Evolutionary conservation across 129 eudicot species (phyloP), one percentile per base, ranked within the genome.

Genomic region (Flaveria ramosissima): DNA sequence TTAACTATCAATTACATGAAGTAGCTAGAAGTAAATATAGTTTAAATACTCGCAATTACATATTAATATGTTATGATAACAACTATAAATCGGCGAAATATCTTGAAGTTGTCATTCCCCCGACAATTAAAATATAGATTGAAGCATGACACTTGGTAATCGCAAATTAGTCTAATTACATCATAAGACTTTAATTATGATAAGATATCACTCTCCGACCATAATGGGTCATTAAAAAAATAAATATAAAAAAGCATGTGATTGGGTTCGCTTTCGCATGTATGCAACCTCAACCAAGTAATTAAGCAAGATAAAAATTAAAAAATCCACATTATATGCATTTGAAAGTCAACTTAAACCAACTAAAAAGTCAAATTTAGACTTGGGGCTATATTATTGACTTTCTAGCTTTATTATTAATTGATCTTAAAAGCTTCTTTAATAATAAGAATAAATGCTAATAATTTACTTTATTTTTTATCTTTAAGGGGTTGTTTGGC

Each of bases 261-360:
- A 9, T 63, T 32, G 19, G 21, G 63, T 50, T 36, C 53, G 42
- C 53, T 30, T 50, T 10, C 21, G 51, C 63, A 32, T 32, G 46
- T 24, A 74, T 23, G 19, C 19, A 42, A 30, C 62, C 72, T 45
- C 36, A 26, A 47, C 1, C 16, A 75, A n/a, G 11, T 73, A 39
- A 73, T 13, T 57, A 59, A 73, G 4, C 16, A 66, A 52, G 36
- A 66, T 66, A 63, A 16, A 27, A 27, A 26, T 24, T 1, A 26
- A 27, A 24, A 61, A 46, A 72, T 71, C 83, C 57, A 73, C 65
- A 72, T 72, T 6, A 64, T 72, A 53, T 66, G 83, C 63, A 64
- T 50, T 24, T 24, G 17, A 21, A 72, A 79, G 83, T 79, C 83
- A 72, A 79, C 83, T 72, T 64, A 39, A 64, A 52, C 79, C 69